A percentile compares a stretch with the other conserved stretches of the same genome.
Conservation (phyloP, 768 basidiomycete genomes). For the Russula ochroleuca region DNA sequence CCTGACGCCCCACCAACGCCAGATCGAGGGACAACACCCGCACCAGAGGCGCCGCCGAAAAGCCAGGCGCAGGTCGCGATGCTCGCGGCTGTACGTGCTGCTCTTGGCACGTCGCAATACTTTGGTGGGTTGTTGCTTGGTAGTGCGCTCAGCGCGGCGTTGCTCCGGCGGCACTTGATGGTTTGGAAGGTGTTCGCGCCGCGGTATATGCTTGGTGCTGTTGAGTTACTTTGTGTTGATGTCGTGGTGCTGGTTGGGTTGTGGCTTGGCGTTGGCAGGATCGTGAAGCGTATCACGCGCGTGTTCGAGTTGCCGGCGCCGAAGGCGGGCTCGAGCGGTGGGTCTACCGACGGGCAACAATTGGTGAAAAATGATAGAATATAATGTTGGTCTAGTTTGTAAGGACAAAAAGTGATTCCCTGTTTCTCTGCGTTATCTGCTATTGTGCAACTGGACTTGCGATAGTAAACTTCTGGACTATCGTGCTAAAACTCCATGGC, state of each 20-base stretch:
- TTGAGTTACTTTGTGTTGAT: slow-evolving; percentile 68
- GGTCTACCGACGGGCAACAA: background rate
- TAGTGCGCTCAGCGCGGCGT: slow-evolving; percentile 66
- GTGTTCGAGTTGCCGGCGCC: slow-evolving; percentile 28
- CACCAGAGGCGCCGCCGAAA: background rate
- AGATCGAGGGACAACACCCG: background rate
- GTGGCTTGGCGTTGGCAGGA: slow-evolving; percentile 50
- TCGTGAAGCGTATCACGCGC: slow-evolving; percentile 32
- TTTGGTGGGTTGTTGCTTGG: slow-evolving; percentile 62
- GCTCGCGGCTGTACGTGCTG: slow-evolving; percentile 10
- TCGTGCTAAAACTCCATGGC: too few relatives aligned
- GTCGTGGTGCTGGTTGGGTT: slow-evolving; percentile 59
- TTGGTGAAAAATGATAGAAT: background rate
- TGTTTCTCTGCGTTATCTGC: background rate
- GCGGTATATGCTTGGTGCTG: slow-evolving; percentile 77
- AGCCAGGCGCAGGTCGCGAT: slow-evolving; percentile 27
- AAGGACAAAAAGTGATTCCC: background rate
- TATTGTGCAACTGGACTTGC: too few relatives aligned
- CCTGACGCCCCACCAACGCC: background rate
- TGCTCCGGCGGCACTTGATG: slow-evolving; percentile 84
- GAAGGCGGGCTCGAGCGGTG: background rate
- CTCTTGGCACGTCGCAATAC: slow-evolving; percentile 58
- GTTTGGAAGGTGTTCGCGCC: slow-evolving; percentile 99
- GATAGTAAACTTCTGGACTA: too few relatives aligned
- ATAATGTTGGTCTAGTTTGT: background rate